A percentile compares a stretch with the other conserved stretches of the same genome.
phyloP scores from a whole-genome alignment of 164 flowering plant genomes.

The Kalanchoe fedtschenkoi region DNA sequence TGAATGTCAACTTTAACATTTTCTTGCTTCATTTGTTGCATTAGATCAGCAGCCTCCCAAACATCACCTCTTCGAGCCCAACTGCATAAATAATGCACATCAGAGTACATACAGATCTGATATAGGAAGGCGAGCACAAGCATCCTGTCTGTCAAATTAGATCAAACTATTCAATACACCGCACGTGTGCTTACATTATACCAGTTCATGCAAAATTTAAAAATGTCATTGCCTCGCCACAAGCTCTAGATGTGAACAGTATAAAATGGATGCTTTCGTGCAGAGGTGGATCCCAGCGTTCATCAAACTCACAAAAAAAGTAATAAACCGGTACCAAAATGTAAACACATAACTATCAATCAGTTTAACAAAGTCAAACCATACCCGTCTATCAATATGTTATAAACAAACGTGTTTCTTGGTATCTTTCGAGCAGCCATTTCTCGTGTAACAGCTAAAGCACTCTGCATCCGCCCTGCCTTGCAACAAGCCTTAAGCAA shows the following conservation, averaged over 20 bases:
- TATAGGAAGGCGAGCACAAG: background rate
- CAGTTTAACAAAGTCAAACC: constrained; percentile 10
- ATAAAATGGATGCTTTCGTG: background rate
- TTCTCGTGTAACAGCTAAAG: constrained; percentile 88
- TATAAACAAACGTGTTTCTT: constrained; percentile 76
- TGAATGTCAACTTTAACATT: constrained; percentile 83
- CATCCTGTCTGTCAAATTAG: background rate
- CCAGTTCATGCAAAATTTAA: too few species aligned
- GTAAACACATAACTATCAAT: background rate
- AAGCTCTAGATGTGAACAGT: too few species aligned
- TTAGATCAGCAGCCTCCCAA: constrained; percentile 96
- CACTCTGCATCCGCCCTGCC: constrained; percentile 98
- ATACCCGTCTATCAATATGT: constrained; percentile 97
- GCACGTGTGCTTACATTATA: too few species aligned
- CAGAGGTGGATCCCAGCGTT: background rate
- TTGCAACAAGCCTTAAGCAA: constrained; percentile 97
- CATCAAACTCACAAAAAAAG: background rate
- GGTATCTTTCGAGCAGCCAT: constrained; percentile 74
- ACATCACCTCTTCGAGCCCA: constrained; percentile 99
- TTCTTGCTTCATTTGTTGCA: constrained; percentile 90
- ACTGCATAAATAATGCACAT: constrained; percentile 21
- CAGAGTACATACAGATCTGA: constrained; percentile 1
- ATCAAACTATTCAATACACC: background rate
- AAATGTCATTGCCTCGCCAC: too few species aligned
- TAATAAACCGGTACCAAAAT: background rate